Evolutionary conservation across 805 yeast genomes (phyloP), one percentile per base, ranked within the genome.

Genomic region (Clavispora fructus): DNA sequence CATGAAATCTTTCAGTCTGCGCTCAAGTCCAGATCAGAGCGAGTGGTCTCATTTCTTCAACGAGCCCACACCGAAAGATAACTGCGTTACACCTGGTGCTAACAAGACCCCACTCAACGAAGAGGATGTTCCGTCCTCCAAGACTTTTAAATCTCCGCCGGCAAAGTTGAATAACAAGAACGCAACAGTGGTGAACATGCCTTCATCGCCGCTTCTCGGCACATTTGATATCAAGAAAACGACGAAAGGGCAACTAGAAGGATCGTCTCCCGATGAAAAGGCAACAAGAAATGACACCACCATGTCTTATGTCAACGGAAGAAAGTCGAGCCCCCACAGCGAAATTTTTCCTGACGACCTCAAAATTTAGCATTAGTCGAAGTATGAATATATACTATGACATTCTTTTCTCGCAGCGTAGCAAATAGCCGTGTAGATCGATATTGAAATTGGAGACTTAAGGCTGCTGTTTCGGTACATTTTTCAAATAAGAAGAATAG

Each of bases 41-140:
- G 76, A 69, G 46, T 75, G 78, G 75, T 71, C 73, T 52, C 65
- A 65, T 17, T 64, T 75, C 42, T 75, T 75, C 45, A 68, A 62
- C 12, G 71, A 69, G 51, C 59, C 74, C 42, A 67, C 78, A 43
- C 66, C 77, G 41, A 62, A 61, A 32, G 73, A 68, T 49, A 53
- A 52, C 33, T 42, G 48, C 32, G 54, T 49, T 37, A 57, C 61
- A 6, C 61, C 60, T 1, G 52, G 53, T 17, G 58, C 52, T 11
- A 55, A 53, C 40, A 57, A 48, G 17, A 47, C 49, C n/a, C 54
- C 49, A 33, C 52, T 46, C 31, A 43, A 44, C 17, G 65, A 63
- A 41, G 58, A 60, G n/a, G 57, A 54, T 13, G 51, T 62, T 29
- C 68, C 71, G n/a, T 63, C 59, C 31, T 47, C 65, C 54, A 60